These are phyloP conservation scores for Naganishia albida DNA, from an alignment of 1,284 basidiomycete species.

Conservation along the genomic window DNA sequence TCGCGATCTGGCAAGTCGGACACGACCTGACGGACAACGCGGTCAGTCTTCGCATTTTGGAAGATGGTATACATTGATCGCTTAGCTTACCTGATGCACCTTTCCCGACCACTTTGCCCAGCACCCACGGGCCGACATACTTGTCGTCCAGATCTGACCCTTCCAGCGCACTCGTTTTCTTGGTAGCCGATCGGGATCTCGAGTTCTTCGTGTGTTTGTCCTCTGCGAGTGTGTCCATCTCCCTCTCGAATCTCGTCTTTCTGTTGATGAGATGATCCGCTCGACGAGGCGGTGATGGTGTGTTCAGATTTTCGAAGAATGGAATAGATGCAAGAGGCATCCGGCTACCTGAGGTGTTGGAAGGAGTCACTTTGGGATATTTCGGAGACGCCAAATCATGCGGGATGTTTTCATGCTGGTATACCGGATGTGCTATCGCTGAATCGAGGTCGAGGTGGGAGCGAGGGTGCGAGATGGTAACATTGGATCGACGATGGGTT, in stretches of 20 bases:
- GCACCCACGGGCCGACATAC: conserved; percentile 83
- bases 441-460: too few species aligned
- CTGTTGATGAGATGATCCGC: conserved; percentile 18
- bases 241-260: conserved; percentile 32
- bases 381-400: too few species aligned
- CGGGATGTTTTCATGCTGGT: too few species aligned
- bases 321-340: conserved; percentile 8
- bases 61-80: neutral
- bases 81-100: conserved; percentile 73
- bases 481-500: neutral
- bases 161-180: conserved; percentile 31
- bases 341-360: neutral
- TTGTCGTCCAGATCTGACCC: conserved; percentile 49
- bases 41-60: neutral
- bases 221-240: conserved; percentile 5
- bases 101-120: conserved; percentile 86
- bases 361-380: neutral
- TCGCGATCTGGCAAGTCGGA: conserved; percentile 85
- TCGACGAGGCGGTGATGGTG: conserved; percentile 19
- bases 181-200: conserved; percentile 15
- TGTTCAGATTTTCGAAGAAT: conserved; percentile 20
- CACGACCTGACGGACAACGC: conserved; percentile 65
- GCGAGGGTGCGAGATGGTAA: neutral
- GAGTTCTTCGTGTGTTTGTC: conserved; percentile 10
- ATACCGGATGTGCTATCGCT: too few species aligned